These are phyloP conservation scores for Naganishia sp. DNA, from an alignment of 1,284 basidiomycete species.

Conservation along the genomic window DNA sequence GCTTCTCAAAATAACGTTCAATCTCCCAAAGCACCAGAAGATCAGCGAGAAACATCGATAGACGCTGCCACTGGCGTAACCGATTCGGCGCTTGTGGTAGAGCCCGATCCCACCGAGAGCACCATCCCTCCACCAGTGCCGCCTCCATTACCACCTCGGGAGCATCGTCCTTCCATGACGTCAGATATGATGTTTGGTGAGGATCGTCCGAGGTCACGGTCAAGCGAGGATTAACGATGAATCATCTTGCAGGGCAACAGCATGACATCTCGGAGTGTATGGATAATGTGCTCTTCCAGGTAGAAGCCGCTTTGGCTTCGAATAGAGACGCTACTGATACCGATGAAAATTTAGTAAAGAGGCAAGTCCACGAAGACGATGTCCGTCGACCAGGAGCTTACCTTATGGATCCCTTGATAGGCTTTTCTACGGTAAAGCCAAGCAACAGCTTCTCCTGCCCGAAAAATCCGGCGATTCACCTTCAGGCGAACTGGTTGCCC, in stretches of 20 bases:
- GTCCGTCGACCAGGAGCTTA: too few species aligned
- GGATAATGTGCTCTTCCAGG: conserved; percentile 98
- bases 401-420: conserved; percentile 54
- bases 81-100: conserved; percentile 10
- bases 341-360: conserved; percentile 68
- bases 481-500: conserved; percentile 52
- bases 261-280: conserved; percentile 98
- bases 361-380: conserved; percentile 56
- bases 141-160: conserved; percentile 64
- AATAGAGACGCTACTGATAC: conserved; percentile 50
- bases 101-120: conserved; percentile 31
- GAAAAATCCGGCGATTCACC: conserved; percentile 50
- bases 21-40: neutral
- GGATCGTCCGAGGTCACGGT: conserved; percentile 35
- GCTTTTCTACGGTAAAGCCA: conserved; percentile 82
- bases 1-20: conserved; percentile 2
- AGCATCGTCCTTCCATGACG: conserved; percentile 62
- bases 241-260: conserved; percentile 68
- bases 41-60: neutral
- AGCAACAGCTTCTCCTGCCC: conserved; percentile 66
- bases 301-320: conserved; percentile 78
- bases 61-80: conserved; percentile 8
- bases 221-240: conserved; percentile 8
- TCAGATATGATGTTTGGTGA: conserved; percentile 82
- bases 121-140: conserved; percentile 43